Evolutionary conservation across 768 basidiomycete genomes (phyloP).

Genomic region (Mycena rebaudengoi): DNA sequence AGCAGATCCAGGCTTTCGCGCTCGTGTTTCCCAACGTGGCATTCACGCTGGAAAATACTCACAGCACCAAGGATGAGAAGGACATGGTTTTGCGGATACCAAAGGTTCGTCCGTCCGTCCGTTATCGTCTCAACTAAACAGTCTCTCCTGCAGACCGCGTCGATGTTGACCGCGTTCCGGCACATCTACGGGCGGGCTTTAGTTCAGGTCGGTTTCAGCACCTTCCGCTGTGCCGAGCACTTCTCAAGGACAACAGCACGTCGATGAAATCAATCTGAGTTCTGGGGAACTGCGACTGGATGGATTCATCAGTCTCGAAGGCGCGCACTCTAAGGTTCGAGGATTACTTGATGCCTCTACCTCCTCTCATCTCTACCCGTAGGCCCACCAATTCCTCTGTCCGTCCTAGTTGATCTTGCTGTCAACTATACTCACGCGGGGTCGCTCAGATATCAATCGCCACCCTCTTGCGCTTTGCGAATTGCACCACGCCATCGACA

Average conservation of each 20-base stretch:
- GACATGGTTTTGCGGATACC: conserved; percentile 66
- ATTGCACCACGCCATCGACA: conserved; percentile 74
- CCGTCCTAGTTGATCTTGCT: conserved; percentile 35
- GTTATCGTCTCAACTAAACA: neutral
- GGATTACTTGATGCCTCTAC: neutral
- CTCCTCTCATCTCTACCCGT: conserved; percentile 27
- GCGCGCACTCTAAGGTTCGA: conserved; percentile 74
- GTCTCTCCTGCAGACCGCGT: conserved; percentile 59
- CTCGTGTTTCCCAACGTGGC: conserved; percentile 75
- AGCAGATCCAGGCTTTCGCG: conserved; percentile 77
- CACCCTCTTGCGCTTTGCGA: conserved; percentile 74
- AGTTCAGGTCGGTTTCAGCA: conserved; percentile 61
- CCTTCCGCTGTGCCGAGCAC: too few species aligned
- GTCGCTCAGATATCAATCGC: conserved; percentile 79
- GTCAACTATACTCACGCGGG: neutral
- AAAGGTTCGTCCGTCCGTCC: conserved; percentile 57
- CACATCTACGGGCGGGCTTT: conserved; percentile 78
- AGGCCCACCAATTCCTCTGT: conserved; percentile 94
- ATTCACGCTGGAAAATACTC: conserved; percentile 72
- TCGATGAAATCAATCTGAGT: conserved; percentile 66
- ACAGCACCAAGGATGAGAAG: conserved; percentile 49
- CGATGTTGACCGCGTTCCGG: conserved; percentile 73
- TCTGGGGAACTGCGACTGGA: conserved; percentile 64
- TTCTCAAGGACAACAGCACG: conserved; percentile 56
- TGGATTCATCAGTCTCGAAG: conserved; percentile 88